Evolutionary conservation across 2,329 filamentous ascomycete species (phyloP), one percentile per base, ranked within the genome.

Genomic region (Metarhizium brunneum): DNA sequence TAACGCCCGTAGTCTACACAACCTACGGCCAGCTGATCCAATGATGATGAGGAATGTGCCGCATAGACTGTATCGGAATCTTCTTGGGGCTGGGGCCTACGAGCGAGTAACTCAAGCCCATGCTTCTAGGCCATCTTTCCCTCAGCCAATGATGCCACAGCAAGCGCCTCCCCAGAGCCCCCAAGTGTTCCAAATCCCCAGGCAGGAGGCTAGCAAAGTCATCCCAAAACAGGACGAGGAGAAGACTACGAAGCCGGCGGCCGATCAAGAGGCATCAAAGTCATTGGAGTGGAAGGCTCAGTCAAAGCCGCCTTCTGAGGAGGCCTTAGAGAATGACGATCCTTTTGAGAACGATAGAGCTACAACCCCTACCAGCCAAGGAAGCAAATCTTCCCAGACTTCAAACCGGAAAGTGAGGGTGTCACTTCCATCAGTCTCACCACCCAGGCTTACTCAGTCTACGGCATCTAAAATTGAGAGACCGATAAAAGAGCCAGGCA

Each of bases 221-320:
- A 6, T 20, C 11, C 18, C 42, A 20, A 4, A 11, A 30, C 20
- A 48, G 13, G 14, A 18, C 6, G 36, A 35, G 29, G 13, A 29
- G n/a, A 20, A 7, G 13, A 16, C 2, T 20, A 25, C 8, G 18
- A 18, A 14, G 45, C 10, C 13, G 45, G 45, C 42, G 11, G 45
- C 5, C 30, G 42, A 42, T 6, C n/a, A 45, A n/a, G 35, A 53
- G 38, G 2, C 38, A 13, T 3, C 43, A 4, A 38, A 58, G 13
- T n/a, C 54, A 20, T 35, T 40, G 16, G 59, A 60, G 30, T 52
- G 48, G 30, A 35, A 56, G 47, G 30, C 50, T 6, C 67, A 66
- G 52, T 66, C 65, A 6, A 70, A 71, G 55, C 64, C 64, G 8
- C 61, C 63, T 2, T 61, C 61, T 1, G 68, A 70, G 45, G 66